Evolutionary conservation across 2,329 filamentous ascomycete species (phyloP), one percentile per base, ranked within the genome.

Genomic region (Cercospora sp.): DNA sequence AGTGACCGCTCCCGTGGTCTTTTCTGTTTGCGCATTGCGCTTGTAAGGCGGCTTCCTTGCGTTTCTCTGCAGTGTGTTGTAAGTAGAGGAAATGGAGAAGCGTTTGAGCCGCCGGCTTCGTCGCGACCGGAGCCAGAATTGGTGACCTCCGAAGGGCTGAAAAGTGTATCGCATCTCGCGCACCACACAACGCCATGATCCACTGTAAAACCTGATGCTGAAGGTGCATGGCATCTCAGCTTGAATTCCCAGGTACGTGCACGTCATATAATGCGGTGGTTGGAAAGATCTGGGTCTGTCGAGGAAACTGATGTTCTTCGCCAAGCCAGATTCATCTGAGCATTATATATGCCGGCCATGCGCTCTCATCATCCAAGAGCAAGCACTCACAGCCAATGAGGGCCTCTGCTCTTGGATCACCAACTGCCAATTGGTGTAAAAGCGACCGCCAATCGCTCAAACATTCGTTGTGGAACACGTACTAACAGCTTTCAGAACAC

Each of bases 181-280:
- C 32, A 34, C 37, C 49, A 45, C 65, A 63, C 60, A 53, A 63
- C 30, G 32, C 45, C 61, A 43, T 28, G 43, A 18, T 53, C 21
- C 18, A 51, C 10, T 7, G 10, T 51, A 13, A 26, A 51, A 51
- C 21, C 4, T 24, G 45, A 26, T 13, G 45, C 45, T 51, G 45
- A 26, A 51, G 45, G 21, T 51, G 45, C 45, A 51, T 51, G 45
- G 1, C 45, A 51, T 51, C 18, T 51, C 21, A 24, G 45, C 45
- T 51, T 13, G 21, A 51, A 51, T 24, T 13, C 12, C 18, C 3
- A 51, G 18, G 18, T 51, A 24, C 21, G 18, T 51, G 18, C 45
- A 26, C 13, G 45, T 12, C 45, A 13, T 24, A 26, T 24, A 13
- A 24, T 51, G 45, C 5, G 10, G 45, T 51, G 45, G 45, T 51